phyloP scores from a whole-genome alignment of 1,284 basidiomycete species.

The Melampsora larici-populina region DNA sequence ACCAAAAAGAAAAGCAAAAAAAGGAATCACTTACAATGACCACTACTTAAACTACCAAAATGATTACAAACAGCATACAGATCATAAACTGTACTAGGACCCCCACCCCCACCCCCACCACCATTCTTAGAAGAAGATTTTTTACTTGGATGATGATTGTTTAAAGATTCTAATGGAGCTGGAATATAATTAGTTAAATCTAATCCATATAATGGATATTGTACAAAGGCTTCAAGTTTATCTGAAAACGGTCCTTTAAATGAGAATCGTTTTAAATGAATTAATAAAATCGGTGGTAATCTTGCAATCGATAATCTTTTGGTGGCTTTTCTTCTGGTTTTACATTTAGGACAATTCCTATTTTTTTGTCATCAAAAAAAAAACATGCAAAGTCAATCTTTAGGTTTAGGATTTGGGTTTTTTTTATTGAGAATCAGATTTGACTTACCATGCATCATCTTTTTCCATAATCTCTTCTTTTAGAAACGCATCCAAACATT shows the following conservation, averaged over 20 bases:
- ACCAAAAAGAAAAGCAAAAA: neutral
- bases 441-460: slow-evolving; percentile 82
- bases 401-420: slow-evolving; percentile 42
- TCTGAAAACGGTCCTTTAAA: slow-evolving; percentile 89
- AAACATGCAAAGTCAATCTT: slow-evolving; percentile 6
- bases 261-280: slow-evolving; percentile 94
- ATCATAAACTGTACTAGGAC: slow-evolving; percentile 54
- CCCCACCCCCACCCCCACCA: neutral
- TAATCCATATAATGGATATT: slow-evolving; percentile 73
- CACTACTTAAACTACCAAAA: slow-evolving; percentile 52
- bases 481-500: slow-evolving; percentile 87
- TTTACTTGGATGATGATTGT: slow-evolving; percentile 36
- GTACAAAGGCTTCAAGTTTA: slow-evolving; percentile 62
- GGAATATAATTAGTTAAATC: slow-evolving; percentile 93
- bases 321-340: slow-evolving; percentile 72
- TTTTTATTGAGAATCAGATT: slow-evolving; percentile 46
- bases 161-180: slow-evolving; percentile 53
- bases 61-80: slow-evolving; percentile 56
- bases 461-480: slow-evolving; percentile 86
- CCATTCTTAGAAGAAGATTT: slow-evolving; percentile 9
- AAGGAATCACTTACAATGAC: slow-evolving; percentile 48
- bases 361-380: neutral
- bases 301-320: slow-evolving; percentile 84
- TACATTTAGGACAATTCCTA: slow-evolving; percentile 92
- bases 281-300: slow-evolving; percentile 85